These are phyloP conservation scores for Trametes meyenii DNA, from an alignment of 768 basidiomycete genomes.

Conservation along the genomic window DNA sequence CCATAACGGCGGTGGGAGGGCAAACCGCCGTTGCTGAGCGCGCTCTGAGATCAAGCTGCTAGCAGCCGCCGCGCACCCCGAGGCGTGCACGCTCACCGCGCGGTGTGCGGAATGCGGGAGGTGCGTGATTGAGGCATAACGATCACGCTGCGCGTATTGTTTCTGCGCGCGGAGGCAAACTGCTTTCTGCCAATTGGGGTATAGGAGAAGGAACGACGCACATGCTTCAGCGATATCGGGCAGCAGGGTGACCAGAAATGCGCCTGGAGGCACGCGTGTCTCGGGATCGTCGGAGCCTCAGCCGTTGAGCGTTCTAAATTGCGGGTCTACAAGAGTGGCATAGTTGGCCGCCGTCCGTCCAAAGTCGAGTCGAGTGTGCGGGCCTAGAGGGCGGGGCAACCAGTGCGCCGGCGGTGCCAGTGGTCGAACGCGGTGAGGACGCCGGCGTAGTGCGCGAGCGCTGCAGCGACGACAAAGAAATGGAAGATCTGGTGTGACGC, in stretches of 20 bases:
- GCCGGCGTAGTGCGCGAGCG: constrained; percentile 63
- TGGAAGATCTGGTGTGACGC: constrained; percentile 94
- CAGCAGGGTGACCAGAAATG: too few relatives aligned
- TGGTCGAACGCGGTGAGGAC: constrained; percentile 61
- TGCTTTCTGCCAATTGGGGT: too few relatives aligned
- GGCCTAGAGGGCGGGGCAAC: constrained; percentile 12
- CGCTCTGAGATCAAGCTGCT: too few relatives aligned
- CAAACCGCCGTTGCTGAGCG: not conserved
- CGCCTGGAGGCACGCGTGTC: too few relatives aligned
- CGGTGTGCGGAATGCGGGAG: not conserved
- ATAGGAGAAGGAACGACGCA: too few relatives aligned
- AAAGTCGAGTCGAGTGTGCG: not conserved
- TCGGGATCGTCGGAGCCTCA: too few relatives aligned
- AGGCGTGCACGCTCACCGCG: not conserved
- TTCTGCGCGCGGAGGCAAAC: too few relatives aligned
- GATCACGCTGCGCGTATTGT: too few relatives aligned
- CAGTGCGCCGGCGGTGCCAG: constrained; percentile 46
- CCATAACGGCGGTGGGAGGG: not conserved
- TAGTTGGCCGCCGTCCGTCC: not conserved
- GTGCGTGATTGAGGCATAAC: too few relatives aligned
- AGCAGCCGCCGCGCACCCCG: not conserved
- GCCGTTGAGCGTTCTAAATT: too few relatives aligned
- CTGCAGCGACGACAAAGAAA: constrained; percentile 72
- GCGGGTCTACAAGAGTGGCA: not conserved
- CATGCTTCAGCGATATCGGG: too few relatives aligned